Base-by-base conservation (phyloP, 345 rosid species). In the Acer campestre region DNA sequence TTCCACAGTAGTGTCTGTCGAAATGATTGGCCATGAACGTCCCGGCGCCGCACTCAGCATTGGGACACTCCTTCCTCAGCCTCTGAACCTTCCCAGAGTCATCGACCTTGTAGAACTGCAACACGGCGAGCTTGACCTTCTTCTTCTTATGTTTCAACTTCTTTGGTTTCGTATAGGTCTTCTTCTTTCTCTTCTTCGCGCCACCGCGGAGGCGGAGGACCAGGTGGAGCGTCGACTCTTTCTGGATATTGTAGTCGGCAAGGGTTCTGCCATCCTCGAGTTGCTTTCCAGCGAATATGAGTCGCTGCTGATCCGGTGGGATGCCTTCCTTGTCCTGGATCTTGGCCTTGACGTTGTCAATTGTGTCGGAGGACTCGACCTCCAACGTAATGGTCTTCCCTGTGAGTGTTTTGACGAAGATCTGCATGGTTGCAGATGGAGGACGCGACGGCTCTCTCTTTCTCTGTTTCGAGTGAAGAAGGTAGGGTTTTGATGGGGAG, bases 171-270 rank as follows among this genome's bases (percentile, higher is more conserved):
- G 91, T 90, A 89, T 88, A 90, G 49, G 89, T 88, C 90, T 90
- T 90, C 93, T 90, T 90, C 93, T 90, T 90, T 1, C 93, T 75
- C 89, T 90, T 90, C 86, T 90, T 90, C 20, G 93, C 93, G 13
- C 93, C 93, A 13, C 93, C 93, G 9, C 91, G 84, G 40, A 90
- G 85, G 17, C 93, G 88, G n/a, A 90, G 93, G 10, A 88, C 93
- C 40, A 90, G 83, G 67, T 90, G 93, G 23, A 90, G 93, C 22
- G 93, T 90, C 29, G 93, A 90, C 49, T 90, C 93, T 76, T 90
- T 90, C 84, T 90, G 93, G 80, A 90, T 90, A 82, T 88, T 90
- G 84, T 90, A 90, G 77, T 90, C 93, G n/a, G 93, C 93, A 3
- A 90, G 85, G 7, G 93, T 90, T 9, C 91, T 82, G 20, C 91